Evolutionary conservation across 139 green algal species (phyloP), one percentile per base, ranked within the genome.

Genomic region (Pleodorina starrii): DNA sequence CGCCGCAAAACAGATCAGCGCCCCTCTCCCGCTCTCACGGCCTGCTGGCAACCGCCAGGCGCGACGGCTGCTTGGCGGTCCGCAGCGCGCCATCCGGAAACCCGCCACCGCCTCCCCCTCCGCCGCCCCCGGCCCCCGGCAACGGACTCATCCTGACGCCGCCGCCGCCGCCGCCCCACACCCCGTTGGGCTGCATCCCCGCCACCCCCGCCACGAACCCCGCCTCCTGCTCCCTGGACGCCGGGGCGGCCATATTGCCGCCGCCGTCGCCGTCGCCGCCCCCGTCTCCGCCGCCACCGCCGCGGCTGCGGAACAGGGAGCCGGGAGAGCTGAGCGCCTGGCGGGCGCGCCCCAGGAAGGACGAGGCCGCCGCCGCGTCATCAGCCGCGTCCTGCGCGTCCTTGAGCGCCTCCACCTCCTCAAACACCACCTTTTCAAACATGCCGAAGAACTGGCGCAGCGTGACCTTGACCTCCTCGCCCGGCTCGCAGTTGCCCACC

Each of bases 361-460:
- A 54, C 27, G 23, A 46, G 11, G 14, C 77, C 50, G 44, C 19
- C 77, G 48, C n/a, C 59, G 57, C 40, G n/a, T 32, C 16, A 14
- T 50, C 23, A 16, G 4, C 51, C 51, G 71, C 78, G 21, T 73
- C 78, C 21, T 85, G 46, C 21, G 48, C 79, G 0, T 86, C 79
- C n/a, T 50, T 54, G 46, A 48, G 69, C 69, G 69, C 69, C 35
- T 46, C 69, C 69, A 73, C 63, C 32, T 82, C 74, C 29, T 63
- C 74, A 43, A 82, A 82, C 25, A n/a, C 29, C 7, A 82, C 74
- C 74, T 82, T 82, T 25, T 63, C 44, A 32, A 51, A 81, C 83
- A 81, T 69, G 5, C 57, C 68, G 68, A 88, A 88, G 68, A 88
- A 88, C 44, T 88, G 83, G 12, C 83, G 83, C 32, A 88, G 21